Base-by-base conservation (phyloP, 768 basidiomycete genomes). In the Termitomyces sp. region DNA sequence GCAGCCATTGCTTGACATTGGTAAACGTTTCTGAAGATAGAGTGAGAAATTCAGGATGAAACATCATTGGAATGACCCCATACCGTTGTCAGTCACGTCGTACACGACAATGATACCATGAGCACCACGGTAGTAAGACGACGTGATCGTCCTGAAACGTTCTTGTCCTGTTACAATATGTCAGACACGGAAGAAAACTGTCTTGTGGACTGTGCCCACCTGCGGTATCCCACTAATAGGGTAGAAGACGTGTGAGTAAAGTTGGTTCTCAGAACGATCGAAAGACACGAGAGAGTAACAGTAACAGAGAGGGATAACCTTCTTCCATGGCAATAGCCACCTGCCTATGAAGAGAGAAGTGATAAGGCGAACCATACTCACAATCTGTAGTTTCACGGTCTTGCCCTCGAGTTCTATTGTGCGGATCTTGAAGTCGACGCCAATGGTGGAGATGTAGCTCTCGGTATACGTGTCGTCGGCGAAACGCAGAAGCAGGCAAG, bases 21-120 rank as follows among this genome's bases (percentile, higher is more conserved):
- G 89, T 84, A 78, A 91, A 95, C 34, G 95, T 93, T 68, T 98
- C 95, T 97, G n/a, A 8, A 37, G 9, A 24, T 32, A 12, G 5
- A 26, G 18, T 56, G n/a, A 50, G 39, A 32, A 40, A 27, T 14
- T 10, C 26, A 6, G 12, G 4, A 26, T 47, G 12, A 10, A 43
- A 36, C 20, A 53, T 48, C 40, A 20, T 52, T 24, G 22, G 5
- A 27, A 45, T 14, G 16, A 48, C 26, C 64, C 20, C 77, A 46
- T 60, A 89, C 90, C 93, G 68, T 91, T 93, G 77, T 98, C 95
- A 43, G 95, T 96, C 54, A 98, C 95, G 71, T 94, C 92, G 78
- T 98, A 98, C n/a, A 98, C 95, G 50, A 98, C 90, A 68, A 98
- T 91, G 71, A 98, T 98, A 62, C 97, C 97, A 71, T 96, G 94